phyloP scores from a whole-genome alignment of 805 yeast species.

The Kluyveromyces aestuarii region DNA sequence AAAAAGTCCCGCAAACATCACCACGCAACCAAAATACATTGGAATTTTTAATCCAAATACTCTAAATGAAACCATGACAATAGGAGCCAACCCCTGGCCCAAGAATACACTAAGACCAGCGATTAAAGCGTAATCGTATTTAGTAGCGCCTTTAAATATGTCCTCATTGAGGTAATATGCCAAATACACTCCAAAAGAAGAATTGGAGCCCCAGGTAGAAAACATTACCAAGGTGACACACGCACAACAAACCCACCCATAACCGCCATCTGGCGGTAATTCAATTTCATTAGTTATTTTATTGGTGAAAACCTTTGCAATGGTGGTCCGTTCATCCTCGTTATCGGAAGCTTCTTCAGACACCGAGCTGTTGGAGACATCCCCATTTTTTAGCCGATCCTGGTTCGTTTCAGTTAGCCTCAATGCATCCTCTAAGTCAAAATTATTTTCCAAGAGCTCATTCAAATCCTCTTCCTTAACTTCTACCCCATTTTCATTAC shows the following conservation, averaged over 20 bases:
- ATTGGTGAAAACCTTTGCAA: conserved; percentile 28
- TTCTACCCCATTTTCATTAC: conserved; percentile 2
- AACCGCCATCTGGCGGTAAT: conserved; percentile 61
- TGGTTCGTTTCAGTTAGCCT: conserved; percentile 12
- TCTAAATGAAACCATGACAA: conserved; percentile 39
- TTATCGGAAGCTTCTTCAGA: background rate
- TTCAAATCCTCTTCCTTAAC: conserved; percentile 12
- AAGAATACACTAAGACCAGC: conserved; percentile 53
- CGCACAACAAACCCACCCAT: conserved; percentile 55
- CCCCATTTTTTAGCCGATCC: background rate
- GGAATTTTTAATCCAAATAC: conserved; percentile 42
- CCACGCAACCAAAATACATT: conserved; percentile 38
- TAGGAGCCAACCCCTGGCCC: conserved; percentile 55
- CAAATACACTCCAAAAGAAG: conserved; percentile 54
- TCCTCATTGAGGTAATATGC: conserved; percentile 44
- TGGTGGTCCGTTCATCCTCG: background rate
- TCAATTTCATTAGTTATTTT: conserved; percentile 27
- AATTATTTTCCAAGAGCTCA: conserved; percentile 13
- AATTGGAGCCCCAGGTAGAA: conserved; percentile 66
- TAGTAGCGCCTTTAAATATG: conserved; percentile 45
- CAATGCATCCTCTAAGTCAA: conserved; percentile 26
- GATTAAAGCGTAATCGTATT: conserved; percentile 53
- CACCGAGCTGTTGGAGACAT: background rate
- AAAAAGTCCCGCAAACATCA: conserved; percentile 47
- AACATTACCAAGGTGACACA: conserved; percentile 44